Conservation (phyloP, 345 rosid genomes). For the Orychophragmus violaceus region DNA sequence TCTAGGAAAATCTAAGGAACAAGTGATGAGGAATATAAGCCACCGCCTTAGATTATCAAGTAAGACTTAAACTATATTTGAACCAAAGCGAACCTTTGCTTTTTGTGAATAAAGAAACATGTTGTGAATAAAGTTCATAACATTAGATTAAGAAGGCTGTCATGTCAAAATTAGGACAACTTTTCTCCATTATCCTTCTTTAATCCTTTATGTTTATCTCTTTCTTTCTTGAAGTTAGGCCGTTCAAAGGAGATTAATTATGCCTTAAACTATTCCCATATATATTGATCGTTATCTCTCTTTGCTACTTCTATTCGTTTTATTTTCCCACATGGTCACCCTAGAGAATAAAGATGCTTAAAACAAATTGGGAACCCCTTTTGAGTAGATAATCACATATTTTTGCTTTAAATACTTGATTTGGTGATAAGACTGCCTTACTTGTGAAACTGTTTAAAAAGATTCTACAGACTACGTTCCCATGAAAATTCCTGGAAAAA, state of each 20-base stretch:
- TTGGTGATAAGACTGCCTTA: conserved; percentile 6
- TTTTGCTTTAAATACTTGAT: conserved; percentile 6
- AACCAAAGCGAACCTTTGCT: conserved; percentile 21
- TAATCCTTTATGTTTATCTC: conserved; percentile 26
- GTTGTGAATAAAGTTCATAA: conserved; percentile 18
- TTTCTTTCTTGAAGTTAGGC: conserved; percentile 32
- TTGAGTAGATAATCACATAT: conserved; percentile 24
- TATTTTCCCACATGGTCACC: conserved; percentile 27
- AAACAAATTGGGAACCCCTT: conserved; percentile 7
- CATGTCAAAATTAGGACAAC: conserved; percentile 37
- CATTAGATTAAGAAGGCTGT: conserved; percentile 30
- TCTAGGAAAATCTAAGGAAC: conserved; percentile 1
- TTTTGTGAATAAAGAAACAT: conserved; percentile 21
- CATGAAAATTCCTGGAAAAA: conserved; percentile 13
- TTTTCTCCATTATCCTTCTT: conserved; percentile 30
- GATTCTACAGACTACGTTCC: conserved; percentile 6
- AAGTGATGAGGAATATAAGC: conserved; percentile 20
- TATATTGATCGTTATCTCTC: background rate
- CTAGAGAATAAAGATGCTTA: conserved; percentile 29
- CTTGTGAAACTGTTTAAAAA: background rate
- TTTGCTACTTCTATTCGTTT: conserved; percentile 20
- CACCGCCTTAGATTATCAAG: conserved; percentile 15
- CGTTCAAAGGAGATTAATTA: conserved; percentile 18
- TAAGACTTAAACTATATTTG: conserved; percentile 7
- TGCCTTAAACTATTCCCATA: conserved; percentile 28